Base-by-base conservation (phyloP, 2,329 filamentous ascomycete genomes). In the Calonectria pseudoreteaudii region DNA sequence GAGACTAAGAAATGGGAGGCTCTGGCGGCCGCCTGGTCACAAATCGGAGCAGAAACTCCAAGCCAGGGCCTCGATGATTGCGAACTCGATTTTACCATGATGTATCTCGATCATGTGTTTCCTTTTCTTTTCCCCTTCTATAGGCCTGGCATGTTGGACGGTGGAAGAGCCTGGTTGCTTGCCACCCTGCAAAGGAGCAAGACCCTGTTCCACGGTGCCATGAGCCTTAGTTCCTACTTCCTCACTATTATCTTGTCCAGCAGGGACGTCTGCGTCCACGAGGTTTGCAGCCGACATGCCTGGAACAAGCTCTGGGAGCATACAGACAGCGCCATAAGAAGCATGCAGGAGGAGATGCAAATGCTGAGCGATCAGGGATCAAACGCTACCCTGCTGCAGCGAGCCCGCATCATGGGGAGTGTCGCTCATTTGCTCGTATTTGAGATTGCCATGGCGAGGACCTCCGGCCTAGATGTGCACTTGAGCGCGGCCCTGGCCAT, bases 41-140 rank as follows among this genome's bases (percentile, higher is more conserved):
- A 34, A 1, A 9, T 76, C 14, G 28, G 64, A 0, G 52, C 58
- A 34, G 66, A 66, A 7, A 50, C 70, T 4, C 56, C 56, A 16
- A 16, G 14, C 4, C n/a, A 38, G 16, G 56, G n/a, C n/a, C 56
- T 60, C 23, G 56, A 26, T 11, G 53, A 60, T 4, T 60, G 56
- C 23, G 74, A 76, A 34, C 10, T 76, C 0, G 74, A 72, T 0
- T 71, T 74, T 1, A 16, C 74, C 8, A 71, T 38, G 16, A 14
- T 65, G 7, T 86, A 85, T 69, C 75, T 85, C 2, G 81, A 84
- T 34, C 79, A 79, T 18, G 78, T 86, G 3, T 86, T 91, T 65
- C 89, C 90, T 0, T 88, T 90, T 66, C 81, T 91, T 0, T 90
- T 88, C 75, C 90, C 90, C 0, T 89, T 90, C 76, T 91, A 91